Base-by-base conservation (phyloP, 768 basidiomycete genomes). In the Lentinula boryana region DNA sequence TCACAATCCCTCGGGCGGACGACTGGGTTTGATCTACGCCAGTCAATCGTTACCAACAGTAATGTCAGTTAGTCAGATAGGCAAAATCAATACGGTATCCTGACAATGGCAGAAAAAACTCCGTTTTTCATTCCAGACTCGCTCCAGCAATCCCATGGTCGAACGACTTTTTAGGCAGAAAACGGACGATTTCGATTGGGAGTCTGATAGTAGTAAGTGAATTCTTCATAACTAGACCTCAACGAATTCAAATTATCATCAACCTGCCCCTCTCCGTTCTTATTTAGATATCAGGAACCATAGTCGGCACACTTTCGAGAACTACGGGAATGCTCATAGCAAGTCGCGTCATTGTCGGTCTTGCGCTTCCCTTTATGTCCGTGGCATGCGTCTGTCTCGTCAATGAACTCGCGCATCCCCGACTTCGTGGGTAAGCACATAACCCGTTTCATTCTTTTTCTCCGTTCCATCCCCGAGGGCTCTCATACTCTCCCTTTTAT, bases 341-440 rank as follows among this genome's bases (percentile, higher is more conserved):
- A 31, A 56, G 55, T 41, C 55, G 55, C 55, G 55, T 56, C 40
- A n/a, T 56, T 56, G 55, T 56, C 55, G 55, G 55, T 16, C 55
- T 56, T 56, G 55, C 55, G 12, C 55, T 56, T 2, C 55, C 55
- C 27, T 56, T 56, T 56, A 56, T 56, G 55, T 56, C 55, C 55
- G 55, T 56, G 27, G 55, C 55, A 15, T 40, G 55, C 16, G 38
- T 40, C 40, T 56, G 55, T 56, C 40, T 56, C 23, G 55, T 56
- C 40, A 56, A 56, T 43, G 55, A 56, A 43, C 38, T 56, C 40
- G 55, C 55, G 27, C 55, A 56, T 56, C 55, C 55, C 55, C 55
- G 55, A 23, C 55, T 56, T 27, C 55, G 55, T 43, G 55, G 55
- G 55, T 56, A 56, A 56, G 55, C 27, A 55, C 13, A 23, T 6